These are phyloP conservation scores for Fonsecaea nubica DNA, from an alignment of 2,329 filamentous ascomycete species.

Conservation along the genomic window DNA sequence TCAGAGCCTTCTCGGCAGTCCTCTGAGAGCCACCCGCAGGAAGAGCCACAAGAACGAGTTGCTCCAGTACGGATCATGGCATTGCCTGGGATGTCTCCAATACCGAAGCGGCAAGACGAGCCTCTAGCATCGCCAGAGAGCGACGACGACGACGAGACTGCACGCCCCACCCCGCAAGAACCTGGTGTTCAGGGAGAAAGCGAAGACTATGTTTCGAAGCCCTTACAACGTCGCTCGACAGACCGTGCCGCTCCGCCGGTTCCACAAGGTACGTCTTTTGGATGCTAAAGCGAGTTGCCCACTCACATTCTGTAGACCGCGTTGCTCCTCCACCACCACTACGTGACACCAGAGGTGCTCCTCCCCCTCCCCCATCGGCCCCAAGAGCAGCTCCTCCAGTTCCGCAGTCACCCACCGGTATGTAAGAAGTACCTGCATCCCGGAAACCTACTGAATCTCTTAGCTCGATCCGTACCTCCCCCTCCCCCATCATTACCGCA, in stretches of 20 bases:
- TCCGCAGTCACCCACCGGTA: conserved; percentile 35
- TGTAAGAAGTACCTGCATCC: neutral
- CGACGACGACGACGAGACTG: conserved; percentile 41
- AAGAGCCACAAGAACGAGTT: conserved; percentile 44
- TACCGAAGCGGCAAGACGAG: conserved; percentile 59
- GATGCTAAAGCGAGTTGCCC: neutral
- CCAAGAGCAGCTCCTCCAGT: conserved; percentile 21
- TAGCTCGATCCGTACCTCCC: conserved; percentile 26
- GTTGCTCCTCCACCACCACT: conserved; percentile 53
- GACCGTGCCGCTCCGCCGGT: conserved; percentile 54
- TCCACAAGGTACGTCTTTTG: conserved; percentile 58
- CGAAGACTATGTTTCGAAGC: conserved; percentile 37
- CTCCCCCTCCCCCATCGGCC: conserved; percentile 47
- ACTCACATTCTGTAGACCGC: conserved; percentile 48
- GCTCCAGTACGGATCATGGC: conserved; percentile 62
- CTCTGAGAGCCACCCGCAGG: conserved; percentile 45
- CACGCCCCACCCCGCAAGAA: conserved; percentile 35
- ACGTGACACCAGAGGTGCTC: conserved; percentile 50
- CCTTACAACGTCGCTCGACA: conserved; percentile 42
- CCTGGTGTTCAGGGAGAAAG: conserved; percentile 28
- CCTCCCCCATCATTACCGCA: conserved; percentile 3
- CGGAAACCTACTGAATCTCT: conserved; percentile 14
- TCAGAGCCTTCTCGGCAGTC: conserved; percentile 45
- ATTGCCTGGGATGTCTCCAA: conserved; percentile 73
- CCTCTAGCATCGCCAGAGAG: conserved; percentile 48